Evolutionary conservation across 1,284 basidiomycete genomes (phyloP), one percentile per base, ranked within the genome.

Genomic region (Malassezia furfur): DNA sequence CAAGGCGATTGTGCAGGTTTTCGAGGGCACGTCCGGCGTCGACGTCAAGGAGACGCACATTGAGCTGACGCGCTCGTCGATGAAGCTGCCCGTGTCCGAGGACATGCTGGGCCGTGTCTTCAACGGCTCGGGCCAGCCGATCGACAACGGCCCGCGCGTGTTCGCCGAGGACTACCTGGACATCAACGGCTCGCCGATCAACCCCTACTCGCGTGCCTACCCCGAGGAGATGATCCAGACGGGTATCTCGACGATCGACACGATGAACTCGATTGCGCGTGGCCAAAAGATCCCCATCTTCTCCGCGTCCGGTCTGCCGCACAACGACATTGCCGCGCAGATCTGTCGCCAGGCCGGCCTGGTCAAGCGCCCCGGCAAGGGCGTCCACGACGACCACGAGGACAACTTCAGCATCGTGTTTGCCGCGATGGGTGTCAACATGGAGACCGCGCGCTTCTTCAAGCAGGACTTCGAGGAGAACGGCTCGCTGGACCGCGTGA

Each of bases 211-310:
- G 60, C 91, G 94, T 76, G 96, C 96, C 78, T 98, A 99, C 79
- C 94, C 94, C 61, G 94, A 98, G 78, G 93, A 99, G 80, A 99
- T 99, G 94, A 98, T 99, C 67, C 94, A 98, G 78, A 98, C 94
- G 19, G 94, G 94, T 79, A 98, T 98, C 75, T 96, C 93, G 37
- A 98, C 94, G 34, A 74, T 74, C 54, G 72, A 74, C 54, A 65
- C 62, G 25, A 77, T 77, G 71, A 94, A 98, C 80, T 94, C 93
- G 61, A 98, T 99, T 75, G 94, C 94, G 56, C 90, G 94, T 80
- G 94, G 94, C 44, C 94, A 99, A 78, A 99, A 99, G 83, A 98
- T 99, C 64, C 94, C 94, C 61, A 99, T 98, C 77, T 99, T 99
- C 82, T 96, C 91, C 57, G 94, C 94, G 44, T 89, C 94, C 57